Evolutionary conservation across 2,329 filamentous ascomycete genomes (phyloP).

Genomic region (Verticillium nonalfalfae): DNA sequence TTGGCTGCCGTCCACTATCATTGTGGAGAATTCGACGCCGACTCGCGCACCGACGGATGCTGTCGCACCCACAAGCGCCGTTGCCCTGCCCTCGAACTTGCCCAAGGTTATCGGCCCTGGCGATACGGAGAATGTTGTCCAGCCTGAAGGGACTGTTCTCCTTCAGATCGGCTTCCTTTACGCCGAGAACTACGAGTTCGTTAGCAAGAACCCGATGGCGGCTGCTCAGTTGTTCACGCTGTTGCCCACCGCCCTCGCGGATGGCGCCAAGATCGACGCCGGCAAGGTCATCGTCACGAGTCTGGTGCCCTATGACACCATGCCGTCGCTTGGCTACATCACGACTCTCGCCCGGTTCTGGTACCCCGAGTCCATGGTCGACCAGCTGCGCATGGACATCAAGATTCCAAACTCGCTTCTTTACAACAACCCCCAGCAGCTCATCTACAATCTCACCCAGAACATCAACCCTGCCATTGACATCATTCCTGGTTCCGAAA

Average conservation of each 20-base stretch:
- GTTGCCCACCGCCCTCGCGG: slow-evolving; percentile 64
- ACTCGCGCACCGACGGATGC: slow-evolving; percentile 26
- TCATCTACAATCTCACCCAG: slow-evolving; percentile 66
- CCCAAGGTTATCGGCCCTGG: slow-evolving; percentile 72
- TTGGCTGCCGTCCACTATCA: slow-evolving; percentile 55
- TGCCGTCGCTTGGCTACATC: slow-evolving; percentile 62
- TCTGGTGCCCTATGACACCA: slow-evolving; percentile 72
- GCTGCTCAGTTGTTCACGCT: slow-evolving; percentile 80
- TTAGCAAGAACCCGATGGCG: slow-evolving; percentile 63
- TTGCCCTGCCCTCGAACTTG: slow-evolving; percentile 57
- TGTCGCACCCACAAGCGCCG: slow-evolving; percentile 35
- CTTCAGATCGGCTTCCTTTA: slow-evolving; percentile 83
- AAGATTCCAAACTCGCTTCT: slow-evolving; percentile 65
- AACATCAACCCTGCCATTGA: slow-evolving; percentile 83
- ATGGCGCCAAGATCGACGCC: slow-evolving; percentile 51
- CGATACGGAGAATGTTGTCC: slow-evolving; percentile 40
- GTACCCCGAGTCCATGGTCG: slow-evolving; percentile 66
- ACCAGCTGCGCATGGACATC: slow-evolving; percentile 62
- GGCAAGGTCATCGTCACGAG: slow-evolving; percentile 59
- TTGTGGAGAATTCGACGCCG: slow-evolving; percentile 44
- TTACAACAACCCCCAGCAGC: slow-evolving; percentile 62
- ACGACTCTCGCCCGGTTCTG: slow-evolving; percentile 67
- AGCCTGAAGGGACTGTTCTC: slow-evolving; percentile 59
- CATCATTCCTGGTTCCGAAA: slow-evolving; percentile 44
- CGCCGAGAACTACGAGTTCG: slow-evolving; percentile 77